Conservation (phyloP, 2,329 filamentous ascomycete genomes). For the Aureobasidium sp. region DNA sequence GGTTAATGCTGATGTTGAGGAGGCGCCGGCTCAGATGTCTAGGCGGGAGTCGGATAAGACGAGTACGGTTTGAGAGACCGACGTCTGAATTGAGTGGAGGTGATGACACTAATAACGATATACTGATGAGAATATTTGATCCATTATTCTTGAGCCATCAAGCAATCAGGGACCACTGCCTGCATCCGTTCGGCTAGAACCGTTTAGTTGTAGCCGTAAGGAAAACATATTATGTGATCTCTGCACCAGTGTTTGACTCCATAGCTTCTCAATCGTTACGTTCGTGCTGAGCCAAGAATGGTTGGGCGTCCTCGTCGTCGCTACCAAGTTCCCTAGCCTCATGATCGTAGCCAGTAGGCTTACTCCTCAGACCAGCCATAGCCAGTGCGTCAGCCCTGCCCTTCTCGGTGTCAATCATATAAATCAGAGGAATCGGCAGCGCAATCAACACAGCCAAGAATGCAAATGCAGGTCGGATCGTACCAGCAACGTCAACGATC, state of each 20-base stretch:
- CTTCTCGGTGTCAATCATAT: conserved; percentile 67
- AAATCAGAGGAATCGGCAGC: conserved; percentile 71
- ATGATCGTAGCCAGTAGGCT: neutral
- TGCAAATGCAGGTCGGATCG: conserved; percentile 60
- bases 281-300: conserved; percentile 1
- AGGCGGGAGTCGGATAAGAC: neutral
- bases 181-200: neutral
- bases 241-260: too few species aligned
- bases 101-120: neutral
- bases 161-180: neutral
- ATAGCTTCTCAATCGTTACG: neutral
- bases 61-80: neutral
- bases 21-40: neutral
- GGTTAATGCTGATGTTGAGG: neutral
- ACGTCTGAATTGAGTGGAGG: neutral
- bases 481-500: conserved; percentile 63
- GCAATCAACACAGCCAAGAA: conserved; percentile 75
- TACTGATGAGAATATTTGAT: neutral
- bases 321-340: neutral
- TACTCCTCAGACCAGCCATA: neutral
- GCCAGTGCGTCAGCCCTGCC: conserved; percentile 30
- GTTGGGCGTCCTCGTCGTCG: conserved; percentile 1
- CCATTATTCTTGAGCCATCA: neutral
- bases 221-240: too few species aligned
- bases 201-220: neutral